These are phyloP conservation scores for Colletotrichum tabaci DNA, from an alignment of 2,329 filamentous ascomycete species.

Conservation along the genomic window DNA sequence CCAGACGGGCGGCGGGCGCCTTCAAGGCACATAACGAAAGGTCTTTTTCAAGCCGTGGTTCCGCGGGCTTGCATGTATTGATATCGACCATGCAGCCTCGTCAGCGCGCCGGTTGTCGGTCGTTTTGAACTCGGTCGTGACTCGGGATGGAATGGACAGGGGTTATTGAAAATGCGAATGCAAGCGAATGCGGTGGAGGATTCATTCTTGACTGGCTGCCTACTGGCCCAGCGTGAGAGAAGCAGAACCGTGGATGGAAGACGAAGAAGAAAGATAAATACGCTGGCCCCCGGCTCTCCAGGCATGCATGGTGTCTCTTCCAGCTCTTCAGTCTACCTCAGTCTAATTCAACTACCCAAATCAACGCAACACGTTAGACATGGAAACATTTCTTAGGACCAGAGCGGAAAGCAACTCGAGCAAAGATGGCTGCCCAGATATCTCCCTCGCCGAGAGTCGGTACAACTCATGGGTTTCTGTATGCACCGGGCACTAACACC, in stretches of 20 bases:
- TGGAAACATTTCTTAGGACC: not conserved
- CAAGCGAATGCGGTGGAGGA: not conserved
- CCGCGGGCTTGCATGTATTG: not conserved
- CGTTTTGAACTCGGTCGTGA: not conserved
- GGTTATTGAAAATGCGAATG: not conserved
- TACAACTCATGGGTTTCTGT: not conserved
- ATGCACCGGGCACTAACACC: not conserved
- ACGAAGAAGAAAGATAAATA: not conserved
- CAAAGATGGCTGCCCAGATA: slow-evolving; percentile 21
- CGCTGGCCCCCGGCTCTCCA: not conserved
- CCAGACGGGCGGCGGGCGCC: not conserved
- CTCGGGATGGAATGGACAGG: not conserved
- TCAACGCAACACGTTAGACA: not conserved
- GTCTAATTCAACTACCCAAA: not conserved
- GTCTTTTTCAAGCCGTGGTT: not conserved
- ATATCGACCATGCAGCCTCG: not conserved
- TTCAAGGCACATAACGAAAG: not conserved
- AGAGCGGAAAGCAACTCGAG: not conserved
- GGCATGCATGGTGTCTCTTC: not conserved
- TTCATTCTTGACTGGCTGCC: not conserved
- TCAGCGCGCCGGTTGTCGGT: not conserved
- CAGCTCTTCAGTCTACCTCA: not conserved
- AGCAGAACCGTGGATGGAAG: not conserved
- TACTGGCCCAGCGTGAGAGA: not conserved
- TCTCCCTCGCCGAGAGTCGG: slow-evolving; percentile 28